phyloP scores from a whole-genome alignment of 805 yeast genomes.

The Metschnikowia colocasiae region DNA sequence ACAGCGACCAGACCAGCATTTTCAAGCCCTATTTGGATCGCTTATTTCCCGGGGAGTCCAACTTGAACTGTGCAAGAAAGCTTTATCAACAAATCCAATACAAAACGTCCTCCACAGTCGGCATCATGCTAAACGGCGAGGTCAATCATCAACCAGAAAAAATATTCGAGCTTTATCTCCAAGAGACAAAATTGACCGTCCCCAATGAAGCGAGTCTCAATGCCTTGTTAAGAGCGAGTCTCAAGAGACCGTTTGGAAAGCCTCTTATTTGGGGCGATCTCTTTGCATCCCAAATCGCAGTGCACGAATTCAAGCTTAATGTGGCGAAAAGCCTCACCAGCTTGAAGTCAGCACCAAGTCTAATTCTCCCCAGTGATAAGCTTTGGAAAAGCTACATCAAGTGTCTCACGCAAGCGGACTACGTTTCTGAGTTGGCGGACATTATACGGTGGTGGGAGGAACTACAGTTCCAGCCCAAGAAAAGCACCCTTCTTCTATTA shows the following conservation, averaged over 20 bases:
- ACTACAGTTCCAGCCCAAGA: slow-evolving; percentile 41
- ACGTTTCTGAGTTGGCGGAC: slow-evolving; percentile 46
- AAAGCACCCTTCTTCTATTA: slow-evolving; percentile 36
- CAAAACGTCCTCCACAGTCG: slow-evolving; percentile 28
- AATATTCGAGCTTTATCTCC: slow-evolving; percentile 27
- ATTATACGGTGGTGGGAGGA: slow-evolving; percentile 55
- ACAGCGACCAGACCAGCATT: slow-evolving; percentile 13
- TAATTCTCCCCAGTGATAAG: slow-evolving; percentile 26
- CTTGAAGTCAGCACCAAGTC: neutral
- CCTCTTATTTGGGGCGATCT: slow-evolving; percentile 45
- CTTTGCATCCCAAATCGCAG: slow-evolving; percentile 58
- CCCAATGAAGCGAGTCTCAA: slow-evolving; percentile 33
- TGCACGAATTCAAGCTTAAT: slow-evolving; percentile 52
- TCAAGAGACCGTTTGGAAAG: slow-evolving; percentile 17
- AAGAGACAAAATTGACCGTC: slow-evolving; percentile 20
- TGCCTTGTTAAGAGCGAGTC: slow-evolving; percentile 50
- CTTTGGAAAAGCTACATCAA: slow-evolving; percentile 54
- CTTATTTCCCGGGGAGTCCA: slow-evolving; percentile 9
- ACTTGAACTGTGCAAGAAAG: slow-evolving; percentile 25
- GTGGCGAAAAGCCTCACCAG: slow-evolving; percentile 14
- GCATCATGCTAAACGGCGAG: slow-evolving; percentile 38
- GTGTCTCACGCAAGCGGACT: slow-evolving; percentile 45
- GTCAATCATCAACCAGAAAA: slow-evolving; percentile 25
- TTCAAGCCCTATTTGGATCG: slow-evolving; percentile 15
- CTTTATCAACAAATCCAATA: slow-evolving; percentile 21